A percentile compares a stretch with the other conserved stretches of the same genome.
Conservation (phyloP, 768 basidiomycete species). For the Lactifluus subvellereus region DNA sequence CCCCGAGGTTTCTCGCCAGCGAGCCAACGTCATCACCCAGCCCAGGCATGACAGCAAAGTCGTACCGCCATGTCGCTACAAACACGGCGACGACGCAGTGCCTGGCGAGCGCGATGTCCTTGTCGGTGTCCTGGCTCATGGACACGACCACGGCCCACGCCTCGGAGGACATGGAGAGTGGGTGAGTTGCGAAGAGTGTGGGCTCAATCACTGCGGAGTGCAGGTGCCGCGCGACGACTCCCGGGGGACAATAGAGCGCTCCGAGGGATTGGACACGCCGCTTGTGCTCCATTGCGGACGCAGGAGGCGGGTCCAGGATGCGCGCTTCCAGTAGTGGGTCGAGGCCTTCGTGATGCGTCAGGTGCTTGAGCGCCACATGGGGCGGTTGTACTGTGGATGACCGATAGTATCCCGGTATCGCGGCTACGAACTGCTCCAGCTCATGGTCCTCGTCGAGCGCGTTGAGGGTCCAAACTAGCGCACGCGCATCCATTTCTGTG, state of each 20-base stretch:
- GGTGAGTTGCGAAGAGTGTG: neutral
- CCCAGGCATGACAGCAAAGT: neutral
- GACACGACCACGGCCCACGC: slow-evolving; percentile 3
- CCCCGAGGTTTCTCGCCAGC: neutral
- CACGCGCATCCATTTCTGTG: slow-evolving; percentile 9
- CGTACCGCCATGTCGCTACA: neutral
- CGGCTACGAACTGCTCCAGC: slow-evolving; percentile 6
- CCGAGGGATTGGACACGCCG: slow-evolving; percentile 7
- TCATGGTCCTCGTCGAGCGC: slow-evolving; percentile 17
- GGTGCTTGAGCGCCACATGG: neutral
- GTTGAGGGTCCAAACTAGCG: neutral
- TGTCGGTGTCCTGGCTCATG: neutral
- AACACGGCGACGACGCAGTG: slow-evolving; percentile 12
- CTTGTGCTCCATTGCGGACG: neutral
- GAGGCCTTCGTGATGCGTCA: slow-evolving; percentile 9
- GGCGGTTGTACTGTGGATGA: slow-evolving; percentile 7
- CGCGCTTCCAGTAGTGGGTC: slow-evolving; percentile 14
- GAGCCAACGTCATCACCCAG: neutral
- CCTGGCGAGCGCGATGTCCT: slow-evolving; percentile 7
- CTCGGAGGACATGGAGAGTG: slow-evolving; percentile 9
- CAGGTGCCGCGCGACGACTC: slow-evolving; percentile 3
- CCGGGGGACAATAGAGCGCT: slow-evolving; percentile 12
- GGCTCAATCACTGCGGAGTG: neutral
- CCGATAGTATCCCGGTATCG: slow-evolving; percentile 4
- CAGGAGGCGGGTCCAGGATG: slow-evolving; percentile 11